Evolutionary conservation across 257 asterid genomes (phyloP).

Genomic region (Handroanthus guayacan): DNA sequence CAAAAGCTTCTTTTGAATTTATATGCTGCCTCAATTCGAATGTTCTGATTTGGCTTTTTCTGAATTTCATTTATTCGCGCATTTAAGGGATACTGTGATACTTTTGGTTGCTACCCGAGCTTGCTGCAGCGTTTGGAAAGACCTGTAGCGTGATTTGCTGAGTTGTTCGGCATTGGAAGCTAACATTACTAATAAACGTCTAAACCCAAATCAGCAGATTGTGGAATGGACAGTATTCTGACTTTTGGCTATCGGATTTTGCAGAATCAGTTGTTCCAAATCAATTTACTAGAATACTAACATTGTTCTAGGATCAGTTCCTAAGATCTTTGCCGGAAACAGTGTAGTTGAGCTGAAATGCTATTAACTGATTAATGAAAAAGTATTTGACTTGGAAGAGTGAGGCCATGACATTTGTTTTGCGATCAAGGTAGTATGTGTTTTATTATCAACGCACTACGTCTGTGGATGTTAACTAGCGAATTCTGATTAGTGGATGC

Average conservation of each 20-base stretch:
- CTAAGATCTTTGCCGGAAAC: neutral
- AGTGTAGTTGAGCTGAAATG: neutral
- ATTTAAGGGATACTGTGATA: neutral
- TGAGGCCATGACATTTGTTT: neutral
- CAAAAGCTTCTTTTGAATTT: neutral
- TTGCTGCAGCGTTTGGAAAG: no score
- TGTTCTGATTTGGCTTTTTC: neutral
- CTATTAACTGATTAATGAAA: constrained; percentile 12
- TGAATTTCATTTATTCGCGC: neutral
- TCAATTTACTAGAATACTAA: neutral
- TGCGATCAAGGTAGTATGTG: neutral
- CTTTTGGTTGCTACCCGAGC: neutral
- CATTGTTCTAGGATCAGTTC: neutral
- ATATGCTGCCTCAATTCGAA: constrained; percentile 11
- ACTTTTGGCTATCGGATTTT: neutral
- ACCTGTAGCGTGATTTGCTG: neutral
- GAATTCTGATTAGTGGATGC: constrained; percentile 16
- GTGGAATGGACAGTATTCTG: neutral
- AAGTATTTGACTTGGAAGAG: neutral
- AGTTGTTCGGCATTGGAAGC: neutral
- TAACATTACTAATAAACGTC: neutral
- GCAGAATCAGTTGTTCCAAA: neutral
- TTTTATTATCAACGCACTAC: neutral
- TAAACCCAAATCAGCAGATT: neutral
- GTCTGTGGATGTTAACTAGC: constrained; percentile 22